A percentile compares a stretch with the other conserved stretches of the same genome.
Conservation (phyloP, 768 basidiomycete genomes). For the Rhodotorula taiwanensis region DNA sequence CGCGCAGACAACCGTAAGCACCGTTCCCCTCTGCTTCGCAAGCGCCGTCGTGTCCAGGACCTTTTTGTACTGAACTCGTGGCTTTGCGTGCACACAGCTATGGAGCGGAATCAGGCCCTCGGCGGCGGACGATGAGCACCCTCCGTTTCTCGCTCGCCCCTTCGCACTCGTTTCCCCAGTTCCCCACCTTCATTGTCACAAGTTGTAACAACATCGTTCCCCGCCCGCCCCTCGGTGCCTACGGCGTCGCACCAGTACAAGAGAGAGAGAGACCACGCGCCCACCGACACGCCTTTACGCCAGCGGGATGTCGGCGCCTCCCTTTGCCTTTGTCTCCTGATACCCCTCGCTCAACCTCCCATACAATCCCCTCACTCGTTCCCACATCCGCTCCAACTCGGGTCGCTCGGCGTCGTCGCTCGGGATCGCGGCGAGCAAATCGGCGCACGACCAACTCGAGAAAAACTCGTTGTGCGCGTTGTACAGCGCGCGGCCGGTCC, state of each 20-base stretch:
- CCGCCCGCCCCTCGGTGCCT: too few species aligned
- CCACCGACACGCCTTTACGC: conserved; percentile 2
- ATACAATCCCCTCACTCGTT: conserved; percentile 32
- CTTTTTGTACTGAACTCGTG: too few species aligned
- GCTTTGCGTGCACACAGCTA: not conserved
- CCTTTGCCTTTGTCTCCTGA: conserved; percentile 35
- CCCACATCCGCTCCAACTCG: conserved; percentile 11
- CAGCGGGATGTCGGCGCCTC: conserved; percentile 32
- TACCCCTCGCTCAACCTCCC: conserved; percentile 36
- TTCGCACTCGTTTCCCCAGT: not conserved
- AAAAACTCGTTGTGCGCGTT: conserved; percentile 40
- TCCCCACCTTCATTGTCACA: too few species aligned
- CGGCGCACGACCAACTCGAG: conserved; percentile 24
- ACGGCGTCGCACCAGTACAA: too few species aligned
- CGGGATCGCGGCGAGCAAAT: conserved; percentile 26
- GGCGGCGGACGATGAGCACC: not conserved
- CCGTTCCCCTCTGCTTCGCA: not conserved
- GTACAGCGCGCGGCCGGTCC: conserved; percentile 37
- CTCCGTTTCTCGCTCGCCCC: not conserved
- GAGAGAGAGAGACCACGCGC: too few species aligned
- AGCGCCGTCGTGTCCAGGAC: too few species aligned
- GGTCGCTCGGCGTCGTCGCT: conserved; percentile 12
- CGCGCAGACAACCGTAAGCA: conserved; percentile 1
- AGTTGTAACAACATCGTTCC: too few species aligned
- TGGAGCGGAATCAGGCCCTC: not conserved